Evolutionary conservation across 2,329 filamentous ascomycete species (phyloP).

Genomic region (Fusarium guadeloupense): DNA sequence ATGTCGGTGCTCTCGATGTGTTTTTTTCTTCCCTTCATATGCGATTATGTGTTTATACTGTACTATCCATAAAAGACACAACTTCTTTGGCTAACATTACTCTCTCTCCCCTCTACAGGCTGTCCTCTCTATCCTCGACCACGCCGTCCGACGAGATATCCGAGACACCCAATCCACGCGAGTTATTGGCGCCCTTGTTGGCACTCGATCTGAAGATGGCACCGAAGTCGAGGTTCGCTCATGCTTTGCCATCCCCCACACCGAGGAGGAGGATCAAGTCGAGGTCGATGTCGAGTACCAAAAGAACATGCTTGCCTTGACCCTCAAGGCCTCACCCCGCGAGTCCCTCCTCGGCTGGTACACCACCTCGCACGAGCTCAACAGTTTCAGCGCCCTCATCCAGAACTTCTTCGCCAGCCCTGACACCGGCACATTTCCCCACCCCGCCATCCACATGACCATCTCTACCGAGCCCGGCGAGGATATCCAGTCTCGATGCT

Average conservation of each 20-base stretch:
- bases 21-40: background rate
- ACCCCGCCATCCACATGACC: conserved; percentile 97
- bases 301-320: conserved; percentile 97
- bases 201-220: conserved; percentile 93
- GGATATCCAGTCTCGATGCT: conserved; percentile 89
- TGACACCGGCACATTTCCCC: conserved; percentile 95
- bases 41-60: background rate
- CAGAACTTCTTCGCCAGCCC: conserved; percentile 99
- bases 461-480: conserved; percentile 89
- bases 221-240: conserved; percentile 95
- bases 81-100: conserved; percentile 16
- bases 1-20: conserved; percentile 1
- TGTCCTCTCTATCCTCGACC: conserved; percentile 84
- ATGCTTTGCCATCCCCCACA: conserved; percentile 98
- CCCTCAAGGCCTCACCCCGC: conserved; percentile 92
- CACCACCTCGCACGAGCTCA: conserved; percentile 94
- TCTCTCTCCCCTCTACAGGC: conserved; percentile 55
- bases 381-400: conserved; percentile 95
- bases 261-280: conserved; percentile 97
- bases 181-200: conserved; percentile 95
- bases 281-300: conserved; percentile 99
- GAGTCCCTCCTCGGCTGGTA: conserved; percentile 98
- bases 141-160: conserved; percentile 86
- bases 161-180: conserved; percentile 84
- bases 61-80: background rate